phyloP scores from a whole-genome alignment of 192 early-diverging fungal genomes.

The Rhizophagus clarus region DNA sequence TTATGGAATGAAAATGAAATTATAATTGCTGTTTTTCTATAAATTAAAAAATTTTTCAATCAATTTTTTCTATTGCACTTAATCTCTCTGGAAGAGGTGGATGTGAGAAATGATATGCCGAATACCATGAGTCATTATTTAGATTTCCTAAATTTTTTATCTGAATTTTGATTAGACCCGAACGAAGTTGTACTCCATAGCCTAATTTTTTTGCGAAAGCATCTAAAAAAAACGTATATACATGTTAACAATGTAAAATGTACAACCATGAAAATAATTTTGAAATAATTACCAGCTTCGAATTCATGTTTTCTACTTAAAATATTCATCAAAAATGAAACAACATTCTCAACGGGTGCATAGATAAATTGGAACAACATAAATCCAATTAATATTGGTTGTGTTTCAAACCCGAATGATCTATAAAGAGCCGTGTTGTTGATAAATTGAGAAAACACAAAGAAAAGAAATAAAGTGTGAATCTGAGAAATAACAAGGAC shows the following conservation, averaged over 20 bases:
- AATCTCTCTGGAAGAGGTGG: constrained; percentile 90
- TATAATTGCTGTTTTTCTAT: background rate
- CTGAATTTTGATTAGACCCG: constrained; percentile 86
- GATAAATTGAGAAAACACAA: constrained; percentile 77
- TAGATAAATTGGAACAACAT: constrained; percentile 88
- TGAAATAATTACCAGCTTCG: constrained; percentile 62
- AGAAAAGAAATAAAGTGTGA: constrained; percentile 77
- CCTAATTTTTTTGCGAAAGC: constrained; percentile 85
- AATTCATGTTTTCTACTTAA: constrained; percentile 89
- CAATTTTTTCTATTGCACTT: constrained; percentile 45
- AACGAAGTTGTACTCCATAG: constrained; percentile 69
- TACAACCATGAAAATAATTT: background rate
- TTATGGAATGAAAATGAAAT: background rate
- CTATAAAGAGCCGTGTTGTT: constrained; percentile 73
- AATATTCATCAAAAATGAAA: constrained; percentile 77
- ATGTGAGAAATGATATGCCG: constrained; percentile 90
- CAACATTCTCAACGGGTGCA: constrained; percentile 74
- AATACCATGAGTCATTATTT: constrained; percentile 86
- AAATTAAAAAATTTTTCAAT: background rate
- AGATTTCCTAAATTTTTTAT: constrained; percentile 86
- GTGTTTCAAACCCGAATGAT: constrained; percentile 81
- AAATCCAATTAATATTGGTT: constrained; percentile 88
- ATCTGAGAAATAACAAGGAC: constrained; percentile 73
- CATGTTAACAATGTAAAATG: background rate
- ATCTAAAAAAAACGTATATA: constrained; percentile 48